Base-by-base conservation (phyloP, 768 basidiomycete species). In the Auriscalpium vulgare region DNA sequence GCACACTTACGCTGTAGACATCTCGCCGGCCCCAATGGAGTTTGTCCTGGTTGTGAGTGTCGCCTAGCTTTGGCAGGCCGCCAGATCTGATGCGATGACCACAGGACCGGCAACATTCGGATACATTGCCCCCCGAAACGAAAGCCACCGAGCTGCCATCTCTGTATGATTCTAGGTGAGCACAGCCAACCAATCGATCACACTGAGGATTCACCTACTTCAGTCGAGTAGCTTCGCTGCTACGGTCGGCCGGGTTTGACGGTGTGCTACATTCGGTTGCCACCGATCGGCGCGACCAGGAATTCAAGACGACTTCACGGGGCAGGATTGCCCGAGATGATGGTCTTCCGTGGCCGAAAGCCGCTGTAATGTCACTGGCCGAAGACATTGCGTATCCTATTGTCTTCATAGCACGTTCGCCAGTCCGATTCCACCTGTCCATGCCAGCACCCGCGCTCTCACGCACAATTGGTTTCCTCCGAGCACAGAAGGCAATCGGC, bases 21-120 rank as follows among this genome's bases (percentile, higher is more conserved):
- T 60, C 38, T 55, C 60, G 5, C 45, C 54, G 29, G 55, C 58
- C 2, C 61, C 61, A 21, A 5, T 62, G n/a, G 55, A 62, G 17
- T 23, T 62, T 6, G 21, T 54, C 36, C 47, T 62, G 17, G 50
- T 55, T 35, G 61, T 62, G 8, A 19, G 61, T 55, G 19, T 47
- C 17, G 29, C 10, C 17, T 13, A 11, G 14, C 8, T 19, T 46
- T 14, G 16, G n/a, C 17, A 10, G 21, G 23, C 19, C 37, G 35
- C 47, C 47, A 29, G n/a, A 23, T n/a, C n/a, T 23, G 10, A 21
- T 37, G 29, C 44, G 19, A 23, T 19, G 13, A 17, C 50, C 29
- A 21, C 21, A 60, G 51, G 54, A 60, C 47, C 44, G 43, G 10
- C 10, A 9, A 16, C 6, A 47, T n/a, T 36, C 50, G 4, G 10